phyloP scores from a whole-genome alignment of 1,139 yeast species.

The Protomyces arabidopsidicola region DNA sequence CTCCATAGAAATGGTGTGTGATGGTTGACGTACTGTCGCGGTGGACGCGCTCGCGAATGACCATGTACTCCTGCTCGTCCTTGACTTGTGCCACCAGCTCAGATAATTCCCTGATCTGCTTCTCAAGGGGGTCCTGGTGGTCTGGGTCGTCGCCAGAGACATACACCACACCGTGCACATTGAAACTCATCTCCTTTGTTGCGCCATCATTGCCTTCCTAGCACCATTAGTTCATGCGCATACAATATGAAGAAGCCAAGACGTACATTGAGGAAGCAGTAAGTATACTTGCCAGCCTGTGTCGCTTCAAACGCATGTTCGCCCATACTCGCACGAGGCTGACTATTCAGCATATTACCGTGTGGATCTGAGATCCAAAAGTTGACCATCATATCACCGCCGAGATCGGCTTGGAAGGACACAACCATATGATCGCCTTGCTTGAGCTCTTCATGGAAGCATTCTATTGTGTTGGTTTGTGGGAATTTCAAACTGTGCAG shows the following conservation, averaged over 20 bases:
- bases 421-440: slow-evolving; percentile 82
- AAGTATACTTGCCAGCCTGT: slow-evolving; percentile 67
- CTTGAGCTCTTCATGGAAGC: slow-evolving; percentile 80
- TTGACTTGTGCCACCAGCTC: slow-evolving; percentile 79
- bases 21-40: slow-evolving; percentile 92
- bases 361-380: slow-evolving; percentile 63
- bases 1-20: not conserved
- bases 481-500: slow-evolving; percentile 51
- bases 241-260: too few species aligned
- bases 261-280: slow-evolving; percentile 78
- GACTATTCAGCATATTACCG: slow-evolving; percentile 48
- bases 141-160: slow-evolving; percentile 76
- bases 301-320: slow-evolving; percentile 66
- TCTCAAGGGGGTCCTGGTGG: slow-evolving; percentile 63
- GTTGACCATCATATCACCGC: slow-evolving; percentile 48
- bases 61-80: slow-evolving; percentile 83
- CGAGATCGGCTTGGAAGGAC: slow-evolving; percentile 86
- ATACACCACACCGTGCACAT: slow-evolving; percentile 88
- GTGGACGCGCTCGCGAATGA: slow-evolving; percentile 93
- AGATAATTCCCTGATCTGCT: slow-evolving; percentile 70
- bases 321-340: slow-evolving; percentile 66
- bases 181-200: slow-evolving; percentile 85
- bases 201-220: slow-evolving; percentile 48
- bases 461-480: slow-evolving; percentile 47
- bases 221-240: not conserved